Evolutionary conservation across 257 asterid genomes (phyloP).

Genomic region (Solanum habrochaites): DNA sequence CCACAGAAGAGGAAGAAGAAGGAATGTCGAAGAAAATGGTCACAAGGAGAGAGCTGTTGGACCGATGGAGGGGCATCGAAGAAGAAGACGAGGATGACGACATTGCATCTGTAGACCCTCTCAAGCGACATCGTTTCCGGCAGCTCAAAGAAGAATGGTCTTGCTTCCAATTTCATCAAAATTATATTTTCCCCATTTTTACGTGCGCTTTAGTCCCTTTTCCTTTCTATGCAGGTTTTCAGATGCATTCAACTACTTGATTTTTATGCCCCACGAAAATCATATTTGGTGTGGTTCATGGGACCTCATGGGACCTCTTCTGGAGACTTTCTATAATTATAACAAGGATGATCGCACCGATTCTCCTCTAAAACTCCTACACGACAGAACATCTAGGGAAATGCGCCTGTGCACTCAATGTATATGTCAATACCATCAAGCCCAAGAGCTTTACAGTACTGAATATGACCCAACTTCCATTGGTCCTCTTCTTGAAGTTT

Average conservation of each 20-base stretch:
- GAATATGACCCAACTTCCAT: constrained; percentile 69
- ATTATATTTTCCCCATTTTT: background rate
- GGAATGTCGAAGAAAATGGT: constrained; percentile 40
- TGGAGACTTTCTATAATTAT: constrained; percentile 85
- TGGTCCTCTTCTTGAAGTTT: constrained; percentile 72
- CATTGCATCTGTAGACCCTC: constrained; percentile 26
- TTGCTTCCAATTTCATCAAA: background rate
- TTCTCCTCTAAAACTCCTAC: constrained; percentile 77
- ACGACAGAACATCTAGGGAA: constrained; percentile 62
- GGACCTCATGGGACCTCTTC: constrained; percentile 92
- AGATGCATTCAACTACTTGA: constrained; percentile 75
- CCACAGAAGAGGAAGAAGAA: background rate
- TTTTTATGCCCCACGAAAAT: constrained; percentile 40
- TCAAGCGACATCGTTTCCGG: constrained; percentile 57
- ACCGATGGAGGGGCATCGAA: constrained; percentile 80
- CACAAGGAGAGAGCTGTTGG: constrained; percentile 52
- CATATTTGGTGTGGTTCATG: constrained; percentile 89
- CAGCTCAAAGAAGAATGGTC: constrained; percentile 89
- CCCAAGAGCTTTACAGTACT: constrained; percentile 56
- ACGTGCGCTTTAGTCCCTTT: background rate
- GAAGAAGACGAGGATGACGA: constrained; percentile 50
- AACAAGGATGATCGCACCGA: constrained; percentile 45
- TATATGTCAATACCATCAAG: constrained; percentile 88
- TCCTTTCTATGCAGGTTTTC: constrained; percentile 57
- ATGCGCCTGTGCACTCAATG: constrained; percentile 71